These are phyloP conservation scores for Bremia lactucae DNA, from an alignment of 352 stramenopile species.

Conservation along the genomic window DNA sequence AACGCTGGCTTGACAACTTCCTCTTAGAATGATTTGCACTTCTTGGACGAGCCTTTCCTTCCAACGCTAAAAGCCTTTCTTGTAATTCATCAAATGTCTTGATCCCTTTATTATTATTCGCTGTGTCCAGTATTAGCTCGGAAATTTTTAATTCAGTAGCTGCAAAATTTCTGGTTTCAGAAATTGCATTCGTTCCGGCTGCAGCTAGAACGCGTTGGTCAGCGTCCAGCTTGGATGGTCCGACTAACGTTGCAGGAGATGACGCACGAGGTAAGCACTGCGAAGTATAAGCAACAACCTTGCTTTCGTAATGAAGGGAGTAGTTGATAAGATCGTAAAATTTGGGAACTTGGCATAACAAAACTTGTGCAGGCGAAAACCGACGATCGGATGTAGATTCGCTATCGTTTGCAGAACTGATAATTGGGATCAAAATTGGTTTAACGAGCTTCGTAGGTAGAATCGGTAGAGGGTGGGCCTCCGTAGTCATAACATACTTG, in stretches of 20 bases:
- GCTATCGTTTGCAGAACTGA: constrained; percentile 5
- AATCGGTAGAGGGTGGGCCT: constrained; percentile 91
- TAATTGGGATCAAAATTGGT: constrained; percentile 25
- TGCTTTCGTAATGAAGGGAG: constrained; percentile 44
- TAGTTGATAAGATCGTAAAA: constrained; percentile 56
- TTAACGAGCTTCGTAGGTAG: constrained; percentile 38
- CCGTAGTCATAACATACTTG: constrained; percentile 93
- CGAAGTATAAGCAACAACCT: constrained; percentile 33
- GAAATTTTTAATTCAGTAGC: constrained; percentile 6
- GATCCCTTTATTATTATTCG: constrained; percentile 6
- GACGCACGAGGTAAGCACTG: constrained; percentile 17
- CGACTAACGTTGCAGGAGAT: constrained; percentile 8
- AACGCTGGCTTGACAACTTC: constrained; percentile 22
- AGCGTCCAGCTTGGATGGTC: constrained; percentile 8
- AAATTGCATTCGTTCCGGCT: not conserved
- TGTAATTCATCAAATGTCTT: constrained; percentile 18
- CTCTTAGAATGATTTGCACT: constrained; percentile 7
- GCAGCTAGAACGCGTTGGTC: constrained; percentile 5
- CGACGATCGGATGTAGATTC: constrained; percentile 7
- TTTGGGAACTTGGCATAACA: constrained; percentile 26
- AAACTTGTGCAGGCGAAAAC: constrained; percentile 11
- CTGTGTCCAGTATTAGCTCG: not conserved
- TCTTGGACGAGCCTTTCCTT: constrained; percentile 33
- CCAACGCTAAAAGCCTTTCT: constrained; percentile 36
- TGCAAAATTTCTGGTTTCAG: constrained; percentile 4